phyloP scores from a whole-genome alignment of 257 asterid species.

The Sherardia arvensis region DNA sequence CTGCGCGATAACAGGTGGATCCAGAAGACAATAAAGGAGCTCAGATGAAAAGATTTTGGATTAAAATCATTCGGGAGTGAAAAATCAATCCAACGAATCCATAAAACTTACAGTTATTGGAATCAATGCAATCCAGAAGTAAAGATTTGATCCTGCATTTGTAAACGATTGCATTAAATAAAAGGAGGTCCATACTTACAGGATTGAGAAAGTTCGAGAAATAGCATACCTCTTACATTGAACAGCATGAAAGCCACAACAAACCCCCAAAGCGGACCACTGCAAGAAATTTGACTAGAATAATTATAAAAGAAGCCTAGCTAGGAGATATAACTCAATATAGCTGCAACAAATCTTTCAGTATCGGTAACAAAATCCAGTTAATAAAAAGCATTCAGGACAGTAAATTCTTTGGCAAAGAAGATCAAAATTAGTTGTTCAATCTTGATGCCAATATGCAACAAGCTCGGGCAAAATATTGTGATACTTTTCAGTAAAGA shows the following conservation, averaged over 20 bases:
- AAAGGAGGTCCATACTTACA: background rate
- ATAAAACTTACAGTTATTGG: constrained; percentile 65
- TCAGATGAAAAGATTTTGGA: background rate
- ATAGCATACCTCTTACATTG: constrained; percentile 59
- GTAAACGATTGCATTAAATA: background rate
- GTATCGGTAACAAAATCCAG: background rate
- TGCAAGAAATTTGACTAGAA: constrained; percentile 23
- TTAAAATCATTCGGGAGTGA: background rate
- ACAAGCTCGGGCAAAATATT: background rate
- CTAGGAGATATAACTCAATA: background rate
- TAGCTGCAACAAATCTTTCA: background rate
- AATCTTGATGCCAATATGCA: background rate
- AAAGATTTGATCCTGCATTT: constrained; percentile 90
- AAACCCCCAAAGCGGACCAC: constrained; percentile 98
- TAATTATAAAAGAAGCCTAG: constrained; percentile 12
- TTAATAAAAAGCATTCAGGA: background rate
- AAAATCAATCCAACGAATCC: background rate
- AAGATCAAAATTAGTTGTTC: background rate
- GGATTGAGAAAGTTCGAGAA: constrained; percentile 2
- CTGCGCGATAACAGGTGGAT: constrained; percentile 32
- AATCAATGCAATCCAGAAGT: constrained; percentile 96
- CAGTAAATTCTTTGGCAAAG: background rate
- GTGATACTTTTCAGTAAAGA: background rate
- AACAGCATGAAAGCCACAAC: constrained; percentile 94
- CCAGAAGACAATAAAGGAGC: background rate